Evolutionary conservation across 2,329 filamentous ascomycete species (phyloP).

Genomic region (Fusarium mexicanum): DNA sequence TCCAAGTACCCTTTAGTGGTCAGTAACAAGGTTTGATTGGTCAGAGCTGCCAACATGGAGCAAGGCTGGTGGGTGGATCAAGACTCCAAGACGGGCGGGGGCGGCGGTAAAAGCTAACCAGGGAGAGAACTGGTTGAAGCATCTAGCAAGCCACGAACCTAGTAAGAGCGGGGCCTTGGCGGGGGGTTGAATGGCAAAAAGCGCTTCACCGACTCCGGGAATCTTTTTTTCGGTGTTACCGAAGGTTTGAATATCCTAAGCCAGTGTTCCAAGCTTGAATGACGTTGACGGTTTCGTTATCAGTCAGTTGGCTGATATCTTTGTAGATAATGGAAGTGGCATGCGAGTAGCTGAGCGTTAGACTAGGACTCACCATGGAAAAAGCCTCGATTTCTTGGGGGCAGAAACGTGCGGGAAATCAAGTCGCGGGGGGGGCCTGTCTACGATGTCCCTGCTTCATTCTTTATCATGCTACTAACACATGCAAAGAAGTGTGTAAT

Average conservation of each 20-base stretch:
- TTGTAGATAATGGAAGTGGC: not conserved
- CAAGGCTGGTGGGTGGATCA: conserved; percentile 37
- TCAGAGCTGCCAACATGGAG: not conserved
- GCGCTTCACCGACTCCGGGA: conserved; percentile 20
- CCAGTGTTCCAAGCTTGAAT: not conserved
- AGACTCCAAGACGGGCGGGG: conserved; percentile 23
- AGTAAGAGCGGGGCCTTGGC: conserved; percentile 19
- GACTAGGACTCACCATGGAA: not conserved
- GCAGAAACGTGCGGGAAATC: not conserved
- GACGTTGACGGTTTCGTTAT: not conserved
- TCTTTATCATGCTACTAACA: not conserved
- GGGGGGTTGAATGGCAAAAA: not conserved
- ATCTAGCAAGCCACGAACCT: conserved; percentile 10
- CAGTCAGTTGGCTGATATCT: not conserved
- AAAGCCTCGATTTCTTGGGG: not conserved
- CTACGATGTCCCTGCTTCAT: not conserved
- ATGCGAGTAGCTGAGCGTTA: not conserved
- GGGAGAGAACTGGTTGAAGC: conserved; percentile 9
- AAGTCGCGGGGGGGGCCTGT: not conserved
- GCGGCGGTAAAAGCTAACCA: conserved; percentile 11
- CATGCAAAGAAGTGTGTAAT: not conserved
- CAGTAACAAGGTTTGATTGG: conserved; percentile 9
- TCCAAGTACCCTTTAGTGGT: conserved; percentile 8
- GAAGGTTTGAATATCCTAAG: not conserved
- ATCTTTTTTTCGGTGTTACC: conserved; percentile 14